phyloP scores from a whole-genome alignment of 2,329 filamentous ascomycete genomes.

The Alternaria brassicae region DNA sequence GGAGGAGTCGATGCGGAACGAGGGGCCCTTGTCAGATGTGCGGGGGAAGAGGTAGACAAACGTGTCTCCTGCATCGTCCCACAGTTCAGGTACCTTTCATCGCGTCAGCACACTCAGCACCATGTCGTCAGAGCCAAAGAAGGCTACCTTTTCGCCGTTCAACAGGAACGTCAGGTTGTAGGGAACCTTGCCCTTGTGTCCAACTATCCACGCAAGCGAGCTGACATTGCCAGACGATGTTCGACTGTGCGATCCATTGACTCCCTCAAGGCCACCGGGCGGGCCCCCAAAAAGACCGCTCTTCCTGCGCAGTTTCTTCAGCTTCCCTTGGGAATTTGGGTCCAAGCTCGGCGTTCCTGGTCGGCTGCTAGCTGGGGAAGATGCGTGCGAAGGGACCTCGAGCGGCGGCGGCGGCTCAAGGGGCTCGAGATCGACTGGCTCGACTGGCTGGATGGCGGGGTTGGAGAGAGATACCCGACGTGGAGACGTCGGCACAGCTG shows the following conservation, averaged over 20 bases:
- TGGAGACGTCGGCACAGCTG: conserved; percentile 23
- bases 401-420: conserved; percentile 41
- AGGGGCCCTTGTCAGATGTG: conserved; percentile 62
- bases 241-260: conserved; percentile 31
- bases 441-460: conserved; percentile 40
- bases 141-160: conserved; percentile 59
- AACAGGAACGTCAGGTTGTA: conserved; percentile 63
- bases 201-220: conserved; percentile 65
- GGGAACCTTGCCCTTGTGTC: conserved; percentile 62
- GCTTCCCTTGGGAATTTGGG: conserved; percentile 23
- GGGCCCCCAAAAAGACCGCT: conserved; percentile 44
- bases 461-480: conserved; percentile 24
- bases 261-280: conserved; percentile 9
- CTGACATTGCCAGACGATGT: conserved; percentile 15
- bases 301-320: conserved; percentile 46
- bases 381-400: conserved; percentile 34
- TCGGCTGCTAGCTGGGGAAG: conserved; percentile 39
- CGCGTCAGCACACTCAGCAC: conserved; percentile 18
- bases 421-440: conserved; percentile 30
- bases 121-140: conserved; percentile 5
- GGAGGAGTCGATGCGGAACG: conserved; percentile 67
- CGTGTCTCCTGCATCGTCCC: conserved; percentile 69
- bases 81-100: conserved; percentile 63
- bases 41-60: conserved; percentile 68
- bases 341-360: conserved; percentile 31